Evolutionary conservation across 2,329 filamentous ascomycete species (phyloP).

Genomic region (Sclerotinia nivalis): DNA sequence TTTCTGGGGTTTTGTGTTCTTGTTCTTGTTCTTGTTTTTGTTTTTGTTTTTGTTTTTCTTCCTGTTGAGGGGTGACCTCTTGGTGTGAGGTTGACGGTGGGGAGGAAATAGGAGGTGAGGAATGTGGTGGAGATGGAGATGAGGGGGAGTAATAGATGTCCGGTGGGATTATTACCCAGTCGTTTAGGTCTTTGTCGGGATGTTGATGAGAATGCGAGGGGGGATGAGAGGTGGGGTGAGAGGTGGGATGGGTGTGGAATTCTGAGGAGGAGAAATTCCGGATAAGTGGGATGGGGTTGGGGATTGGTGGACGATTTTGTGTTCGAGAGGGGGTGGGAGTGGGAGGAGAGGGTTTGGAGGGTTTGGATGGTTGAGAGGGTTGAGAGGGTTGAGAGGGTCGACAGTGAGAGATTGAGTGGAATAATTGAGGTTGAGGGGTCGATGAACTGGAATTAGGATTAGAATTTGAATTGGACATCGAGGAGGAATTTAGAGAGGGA

Average conservation of each 20-base stretch:
- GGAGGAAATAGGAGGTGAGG: not conserved
- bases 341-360: too few relatives aligned
- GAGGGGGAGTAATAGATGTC: not conserved
- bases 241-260: not conserved
- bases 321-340: not conserved
- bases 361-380: too few relatives aligned
- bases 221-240: not conserved
- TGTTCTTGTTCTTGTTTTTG: too few relatives aligned
- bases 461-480: not conserved
- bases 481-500: not conserved
- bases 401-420: slow-evolving; percentile 2
- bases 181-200: not conserved
- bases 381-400: not conserved
- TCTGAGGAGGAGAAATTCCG: not conserved
- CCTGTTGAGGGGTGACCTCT: not conserved
- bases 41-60: too few relatives aligned
- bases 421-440: not conserved
- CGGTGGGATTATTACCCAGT: slow-evolving; percentile 7
- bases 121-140: not conserved
- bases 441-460: too few relatives aligned
- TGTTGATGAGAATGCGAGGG: not conserved
- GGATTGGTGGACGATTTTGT: not conserved
- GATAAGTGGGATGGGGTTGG: not conserved
- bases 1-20: not conserved
- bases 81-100: not conserved